Evolutionary conservation across 176 grass and related monocot species (phyloP), one percentile per base, ranked within the genome.

Genomic region (Zoysia pacifica): DNA sequence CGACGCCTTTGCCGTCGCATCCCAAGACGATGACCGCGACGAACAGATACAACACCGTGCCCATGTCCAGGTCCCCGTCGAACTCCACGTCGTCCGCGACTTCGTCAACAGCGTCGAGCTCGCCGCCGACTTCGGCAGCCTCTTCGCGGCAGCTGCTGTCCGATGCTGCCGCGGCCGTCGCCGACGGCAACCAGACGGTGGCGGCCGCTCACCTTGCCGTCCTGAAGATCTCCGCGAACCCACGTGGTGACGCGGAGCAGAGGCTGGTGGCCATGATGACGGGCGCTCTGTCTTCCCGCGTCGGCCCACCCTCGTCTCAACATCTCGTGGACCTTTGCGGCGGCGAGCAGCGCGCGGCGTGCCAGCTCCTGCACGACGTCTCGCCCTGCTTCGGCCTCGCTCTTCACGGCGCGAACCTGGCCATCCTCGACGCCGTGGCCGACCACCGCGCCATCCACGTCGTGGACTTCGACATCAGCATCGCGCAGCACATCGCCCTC

Each of bases 201-300:
- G 93, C 90, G 37, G 55, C 74, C 3, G 75, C 75, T 7, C 89
- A 74, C 60, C 82, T 96, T 12, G 65, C 70, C 48, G 70, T 51
- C 46, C 38, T 96, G 9, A 83, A 83, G 72, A 38, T 36, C 2
- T 15, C 51, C 5, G 82, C 44, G 2, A 90, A 88, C 82, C 62
- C 65, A 10, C 81, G 71, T 3, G 93, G 93, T 39, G 79, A 91
- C 63, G 65, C 87, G 4, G 90, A 90, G 53, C 93, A 96, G 72
- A 91, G 90, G 71, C 93, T 96, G 28, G 84, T 84, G 41, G 76
- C 86, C 76, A 86, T 96, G 87, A 97, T 97, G 90, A 72, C 83
- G 6, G 13, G 19, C 54, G 85, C 85, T 0, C 87, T 97, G 39
- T 66, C 80, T 4, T 67, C 76, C 48, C 93, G 93, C 65, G 28